A percentile compares a stretch with the other conserved stretches of the same genome.
These are phyloP conservation scores for Aurifilum marmelostoma DNA, from an alignment of 2,329 filamentous ascomycete species.

Conservation along the genomic window DNA sequence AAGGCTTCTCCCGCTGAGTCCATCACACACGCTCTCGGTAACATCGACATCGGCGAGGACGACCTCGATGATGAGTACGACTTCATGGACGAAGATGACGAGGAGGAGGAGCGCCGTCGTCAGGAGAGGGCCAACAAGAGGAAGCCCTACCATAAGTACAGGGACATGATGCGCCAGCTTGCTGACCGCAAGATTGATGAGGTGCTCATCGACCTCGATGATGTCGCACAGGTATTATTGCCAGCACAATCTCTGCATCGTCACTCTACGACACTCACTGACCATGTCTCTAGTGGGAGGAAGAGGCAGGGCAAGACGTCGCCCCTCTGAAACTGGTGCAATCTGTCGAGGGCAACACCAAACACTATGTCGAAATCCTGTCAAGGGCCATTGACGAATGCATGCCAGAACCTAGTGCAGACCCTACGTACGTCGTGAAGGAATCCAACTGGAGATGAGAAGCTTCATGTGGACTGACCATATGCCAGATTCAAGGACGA, in stretches of 20 bases:
- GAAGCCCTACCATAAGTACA: constrained; percentile 81
- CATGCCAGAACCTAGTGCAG: constrained; percentile 76
- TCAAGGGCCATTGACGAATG: constrained; percentile 85
- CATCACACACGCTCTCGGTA: constrained; percentile 79
- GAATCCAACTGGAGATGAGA: background rate
- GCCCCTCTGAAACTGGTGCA: constrained; percentile 68
- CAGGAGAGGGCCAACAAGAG: constrained; percentile 53
- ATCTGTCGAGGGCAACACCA: constrained; percentile 87
- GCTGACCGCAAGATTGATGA: constrained; percentile 79
- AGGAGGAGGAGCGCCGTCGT: constrained; percentile 54
- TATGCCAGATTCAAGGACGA: constrained; percentile 87
- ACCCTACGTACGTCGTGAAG: constrained; percentile 66
- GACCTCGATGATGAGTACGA: constrained; percentile 89
- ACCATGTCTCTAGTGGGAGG: constrained; percentile 67
- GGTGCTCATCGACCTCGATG: constrained; percentile 86
- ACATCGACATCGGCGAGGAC: constrained; percentile 85
- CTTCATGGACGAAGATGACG: constrained; percentile 83
- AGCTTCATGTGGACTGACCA: constrained; percentile 37
- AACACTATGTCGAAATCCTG: constrained; percentile 92
- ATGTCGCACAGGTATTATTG: constrained; percentile 70
- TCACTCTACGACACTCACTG: constrained; percentile 4
- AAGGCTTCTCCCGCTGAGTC: constrained; percentile 75
- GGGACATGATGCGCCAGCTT: constrained; percentile 82
- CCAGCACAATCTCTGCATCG: too few relatives aligned
- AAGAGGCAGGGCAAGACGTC: constrained; percentile 63